These are phyloP conservation scores for Gelatoporia subvermispora DNA, from an alignment of 768 basidiomycete species.

Conservation along the genomic window DNA sequence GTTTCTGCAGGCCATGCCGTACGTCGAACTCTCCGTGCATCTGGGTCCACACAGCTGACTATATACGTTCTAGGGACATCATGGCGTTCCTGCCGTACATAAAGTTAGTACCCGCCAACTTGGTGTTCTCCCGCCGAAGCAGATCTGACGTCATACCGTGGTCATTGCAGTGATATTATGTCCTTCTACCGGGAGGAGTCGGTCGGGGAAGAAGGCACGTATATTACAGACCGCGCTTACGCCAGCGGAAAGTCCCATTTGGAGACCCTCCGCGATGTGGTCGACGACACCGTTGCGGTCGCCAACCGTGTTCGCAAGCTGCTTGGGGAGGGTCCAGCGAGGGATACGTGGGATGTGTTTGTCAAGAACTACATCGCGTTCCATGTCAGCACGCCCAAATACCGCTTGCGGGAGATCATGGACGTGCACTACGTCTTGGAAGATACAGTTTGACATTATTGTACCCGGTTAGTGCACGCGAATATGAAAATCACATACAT, in stretches of 20 bases:
- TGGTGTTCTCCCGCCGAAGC: too few relatives aligned
- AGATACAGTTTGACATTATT: too few relatives aligned
- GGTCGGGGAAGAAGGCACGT: constrained; percentile 11
- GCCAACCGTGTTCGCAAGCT: constrained; percentile 4
- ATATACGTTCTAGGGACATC: background rate
- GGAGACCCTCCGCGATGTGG: constrained; percentile 3
- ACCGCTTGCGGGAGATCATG: constrained; percentile 7
- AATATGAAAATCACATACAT: too few relatives aligned
- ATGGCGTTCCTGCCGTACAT: background rate
- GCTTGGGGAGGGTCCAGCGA: constrained; percentile 3
- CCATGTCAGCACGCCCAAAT: constrained; percentile 8
- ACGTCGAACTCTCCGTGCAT: background rate
- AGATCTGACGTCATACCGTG: too few relatives aligned
- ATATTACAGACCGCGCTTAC: constrained; percentile 11
- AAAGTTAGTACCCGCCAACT: background rate
- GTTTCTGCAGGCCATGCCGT: constrained; percentile 39
- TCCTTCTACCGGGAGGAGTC: constrained; percentile 18
- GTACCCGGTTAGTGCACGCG: too few relatives aligned
- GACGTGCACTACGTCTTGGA: background rate
- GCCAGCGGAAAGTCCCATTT: background rate
- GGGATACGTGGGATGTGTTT: constrained; percentile 16
- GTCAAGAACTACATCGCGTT: constrained; percentile 12
- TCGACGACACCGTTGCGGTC: constrained; percentile 17
- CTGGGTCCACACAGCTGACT: too few relatives aligned
- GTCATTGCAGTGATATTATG: constrained; percentile 4